Conservation (phyloP, 148 eudicot species). For the Bassia scoparia region DNA sequence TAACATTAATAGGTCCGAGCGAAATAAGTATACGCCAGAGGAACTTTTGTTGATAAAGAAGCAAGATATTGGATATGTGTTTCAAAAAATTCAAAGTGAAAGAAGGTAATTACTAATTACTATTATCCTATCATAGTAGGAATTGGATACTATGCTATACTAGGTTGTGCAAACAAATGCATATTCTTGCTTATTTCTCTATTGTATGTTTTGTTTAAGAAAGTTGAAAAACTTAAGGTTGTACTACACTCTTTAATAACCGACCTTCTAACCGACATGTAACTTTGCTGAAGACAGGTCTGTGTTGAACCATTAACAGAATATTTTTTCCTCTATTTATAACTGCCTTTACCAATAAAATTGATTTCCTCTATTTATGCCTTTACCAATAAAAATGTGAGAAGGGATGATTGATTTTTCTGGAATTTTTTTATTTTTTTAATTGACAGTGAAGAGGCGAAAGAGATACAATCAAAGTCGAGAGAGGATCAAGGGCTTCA, state of each 20-base stretch:
- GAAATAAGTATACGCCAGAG: constrained; percentile 60
- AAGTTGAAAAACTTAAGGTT: constrained; percentile 68
- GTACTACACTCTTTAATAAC: constrained; percentile 48
- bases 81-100: constrained; percentile 71
- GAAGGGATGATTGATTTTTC: background rate
- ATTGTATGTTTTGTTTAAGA: constrained; percentile 35
- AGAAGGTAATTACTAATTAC: constrained; percentile 51
- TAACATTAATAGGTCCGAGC: constrained; percentile 53
- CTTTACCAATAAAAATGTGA: background rate
- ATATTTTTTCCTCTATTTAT: background rate
- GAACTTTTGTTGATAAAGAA: constrained; percentile 83
- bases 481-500: constrained; percentile 20
- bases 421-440: too few relatives aligned
- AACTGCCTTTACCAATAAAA: background rate
- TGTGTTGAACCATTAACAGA: constrained; percentile 15
- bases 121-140: too few relatives aligned
- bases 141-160: background rate
- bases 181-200: background rate
- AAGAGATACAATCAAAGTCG: constrained; percentile 40
- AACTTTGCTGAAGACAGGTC: constrained; percentile 87
- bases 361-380: too few relatives aligned
- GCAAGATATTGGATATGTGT: constrained; percentile 71
- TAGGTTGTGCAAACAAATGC: background rate
- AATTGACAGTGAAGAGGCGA: constrained; percentile 60
- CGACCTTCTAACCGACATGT: constrained; percentile 52